Base-by-base conservation (phyloP, 306 rosid species). In the Acacia confusa region DNA sequence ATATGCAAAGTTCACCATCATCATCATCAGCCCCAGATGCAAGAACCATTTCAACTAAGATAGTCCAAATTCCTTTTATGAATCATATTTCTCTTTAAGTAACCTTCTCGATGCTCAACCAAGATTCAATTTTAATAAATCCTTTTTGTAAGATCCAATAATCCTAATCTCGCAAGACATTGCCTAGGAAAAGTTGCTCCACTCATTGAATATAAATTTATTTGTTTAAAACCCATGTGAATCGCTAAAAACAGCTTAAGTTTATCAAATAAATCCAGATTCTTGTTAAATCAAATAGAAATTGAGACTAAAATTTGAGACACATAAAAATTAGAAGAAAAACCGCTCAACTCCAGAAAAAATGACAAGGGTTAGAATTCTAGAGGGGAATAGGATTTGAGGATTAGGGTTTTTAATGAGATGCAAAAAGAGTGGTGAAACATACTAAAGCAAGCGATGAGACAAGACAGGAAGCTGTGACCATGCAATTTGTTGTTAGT, bases 21-120 rank as follows among this genome's bases (percentile, higher is more conserved):
- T n/a, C n/a, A n/a, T n/a, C n/a, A 45, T 96, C 99, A n/a, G 99
- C 99, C 69, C 99, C 99, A 8, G 97, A 93, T 68, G 94, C 99
- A 80, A 96, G 98, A 80, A 90, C 22, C 52, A 22, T 6, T 24
- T 25, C 15, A 76, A 64, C 15, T 32, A 74, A 45, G 44, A 77
- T 47, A 25, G 48, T 22, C 45, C 64, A n/a, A 45, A 30, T 77
- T 76, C 24, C 27, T 43, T 9, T 28, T 16, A 4, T 15, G 13
- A 43, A 76, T 61, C 70, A 66, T 12, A 44, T 44, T 69, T 50
- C 72, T 20, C 8, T 64, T 32, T 25, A 20, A 32, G 73, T 24
- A 61, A 15, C 70, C 32, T 53, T 36, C 67, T 25, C 19, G 40
- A 0, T 52, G n/a, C 25, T 53, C 38, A 36, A 13, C 68, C 13